These are phyloP conservation scores for Rhodamnia rubescens DNA, from an alignment of 345 rosid genomes.

Conservation along the genomic window DNA sequence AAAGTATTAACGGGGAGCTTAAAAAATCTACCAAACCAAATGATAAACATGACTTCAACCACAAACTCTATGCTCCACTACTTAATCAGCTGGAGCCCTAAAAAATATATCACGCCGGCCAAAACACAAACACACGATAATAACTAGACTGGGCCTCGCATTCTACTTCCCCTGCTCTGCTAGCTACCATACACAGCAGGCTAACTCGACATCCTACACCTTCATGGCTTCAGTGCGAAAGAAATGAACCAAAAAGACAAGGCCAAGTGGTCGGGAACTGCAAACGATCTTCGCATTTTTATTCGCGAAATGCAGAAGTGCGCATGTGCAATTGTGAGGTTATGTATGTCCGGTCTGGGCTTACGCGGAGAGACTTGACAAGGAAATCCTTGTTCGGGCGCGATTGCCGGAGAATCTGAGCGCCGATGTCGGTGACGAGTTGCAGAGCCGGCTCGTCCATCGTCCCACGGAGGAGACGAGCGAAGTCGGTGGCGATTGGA, in stretches of 20 bases:
- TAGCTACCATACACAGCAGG: neutral
- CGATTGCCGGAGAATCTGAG: conserved; percentile 34
- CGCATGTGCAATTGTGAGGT: neutral
- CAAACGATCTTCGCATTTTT: neutral
- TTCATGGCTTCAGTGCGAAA: neutral
- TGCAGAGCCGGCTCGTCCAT: conserved; percentile 49
- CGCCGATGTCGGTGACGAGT: conserved; percentile 45
- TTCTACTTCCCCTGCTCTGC: neutral
- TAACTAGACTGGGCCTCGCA: neutral
- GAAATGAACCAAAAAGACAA: neutral
- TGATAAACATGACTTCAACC: neutral
- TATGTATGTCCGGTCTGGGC: neutral
- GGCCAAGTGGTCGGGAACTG: neutral
- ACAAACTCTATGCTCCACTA: neutral
- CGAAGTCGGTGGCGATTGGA: neutral
- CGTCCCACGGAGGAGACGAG: neutral
- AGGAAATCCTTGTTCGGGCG: conserved; percentile 64
- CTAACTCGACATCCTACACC: neutral
- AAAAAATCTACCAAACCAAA: neutral
- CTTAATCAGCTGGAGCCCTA: neutral
- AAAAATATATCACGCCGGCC: neutral
- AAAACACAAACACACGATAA: neutral
- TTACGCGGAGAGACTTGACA: conserved; percentile 60
- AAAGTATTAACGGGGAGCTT: neutral
- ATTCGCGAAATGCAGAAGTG: neutral